These are phyloP conservation scores for Brasilioporus rufonigricans DNA, from an alignment of 768 basidiomycete genomes.

Conservation along the genomic window DNA sequence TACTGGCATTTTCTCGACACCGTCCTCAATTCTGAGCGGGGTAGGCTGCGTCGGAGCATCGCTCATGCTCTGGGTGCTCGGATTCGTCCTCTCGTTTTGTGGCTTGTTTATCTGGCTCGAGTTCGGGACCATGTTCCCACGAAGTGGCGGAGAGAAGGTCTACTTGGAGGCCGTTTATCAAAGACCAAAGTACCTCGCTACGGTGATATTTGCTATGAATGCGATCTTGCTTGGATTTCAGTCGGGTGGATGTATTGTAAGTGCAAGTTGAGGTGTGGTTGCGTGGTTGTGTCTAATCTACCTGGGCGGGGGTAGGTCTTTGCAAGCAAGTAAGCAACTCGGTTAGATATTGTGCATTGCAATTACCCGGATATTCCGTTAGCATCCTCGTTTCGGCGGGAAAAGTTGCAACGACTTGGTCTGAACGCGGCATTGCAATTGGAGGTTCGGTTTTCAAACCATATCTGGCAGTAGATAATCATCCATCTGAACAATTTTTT, in stretches of 20 bases:
- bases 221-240: slow-evolving; percentile 46
- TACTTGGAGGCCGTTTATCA: slow-evolving; percentile 57
- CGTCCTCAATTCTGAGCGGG: slow-evolving; percentile 53
- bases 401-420: not conserved
- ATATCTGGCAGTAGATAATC: not conserved
- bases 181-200: slow-evolving; percentile 45
- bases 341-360: not conserved
- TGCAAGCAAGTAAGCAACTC: not conserved
- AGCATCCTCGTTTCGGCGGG: not conserved
- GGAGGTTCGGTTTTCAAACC: not conserved
- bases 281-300: not conserved
- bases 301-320: not conserved
- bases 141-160: slow-evolving; percentile 62
- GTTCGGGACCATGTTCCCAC: slow-evolving; percentile 61
- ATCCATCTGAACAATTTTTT: not conserved
- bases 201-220: slow-evolving; percentile 46
- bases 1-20: slow-evolving; percentile 62
- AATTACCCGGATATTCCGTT: not conserved
- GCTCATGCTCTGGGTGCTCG: slow-evolving; percentile 61
- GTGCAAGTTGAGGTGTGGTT: not conserved
- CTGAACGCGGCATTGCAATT: not conserved
- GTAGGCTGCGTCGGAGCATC: slow-evolving; percentile 60
- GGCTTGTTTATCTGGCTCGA: slow-evolving; percentile 64
- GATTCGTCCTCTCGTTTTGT: slow-evolving; percentile 55
- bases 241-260: slow-evolving; percentile 47